Percentiles rank a stretch among this genome's conserved stretches.
phyloP scores from a whole-genome alignment of 169 alveolate genomes.

The Plasmodium coatneyi region DNA sequence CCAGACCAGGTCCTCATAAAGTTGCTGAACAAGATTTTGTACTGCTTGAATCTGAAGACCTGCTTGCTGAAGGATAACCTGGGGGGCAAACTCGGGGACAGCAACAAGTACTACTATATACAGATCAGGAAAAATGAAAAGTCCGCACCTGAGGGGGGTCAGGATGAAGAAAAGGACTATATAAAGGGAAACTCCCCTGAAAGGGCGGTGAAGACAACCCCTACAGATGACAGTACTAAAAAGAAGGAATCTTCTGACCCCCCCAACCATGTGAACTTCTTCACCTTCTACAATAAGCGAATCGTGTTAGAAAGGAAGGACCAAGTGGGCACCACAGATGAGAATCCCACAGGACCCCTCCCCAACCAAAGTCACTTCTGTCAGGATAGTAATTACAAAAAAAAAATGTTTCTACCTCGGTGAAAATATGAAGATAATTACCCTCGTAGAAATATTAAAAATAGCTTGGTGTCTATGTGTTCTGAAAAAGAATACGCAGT shows the following conservation, averaged over 20 bases:
- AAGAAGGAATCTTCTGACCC: not conserved
- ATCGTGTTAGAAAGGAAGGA: constrained; percentile 1
- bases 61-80: constrained; percentile 41
- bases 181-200: too few relatives aligned
- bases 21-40: constrained; percentile 35
- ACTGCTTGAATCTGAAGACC: constrained; percentile 53
- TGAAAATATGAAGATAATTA: constrained; percentile 49
- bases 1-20: constrained; percentile 26
- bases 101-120: constrained; percentile 41
- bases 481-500: constrained; percentile 11
- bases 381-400: not conserved
- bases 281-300: constrained; percentile 62
- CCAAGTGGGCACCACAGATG: not conserved
- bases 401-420: constrained; percentile 20
- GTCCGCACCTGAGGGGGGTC: not conserved
- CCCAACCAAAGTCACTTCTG: not conserved
- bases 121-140: constrained; percentile 28
- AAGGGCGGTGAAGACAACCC: too few relatives aligned
- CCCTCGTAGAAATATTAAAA: constrained; percentile 29
- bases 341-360: not conserved
- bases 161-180: not conserved
- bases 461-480: constrained; percentile 71
- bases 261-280: not conserved
- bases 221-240: too few relatives aligned
- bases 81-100: not conserved